phyloP scores from a whole-genome alignment of 2,329 filamentous ascomycete species.

The Exophiala sp. region DNA sequence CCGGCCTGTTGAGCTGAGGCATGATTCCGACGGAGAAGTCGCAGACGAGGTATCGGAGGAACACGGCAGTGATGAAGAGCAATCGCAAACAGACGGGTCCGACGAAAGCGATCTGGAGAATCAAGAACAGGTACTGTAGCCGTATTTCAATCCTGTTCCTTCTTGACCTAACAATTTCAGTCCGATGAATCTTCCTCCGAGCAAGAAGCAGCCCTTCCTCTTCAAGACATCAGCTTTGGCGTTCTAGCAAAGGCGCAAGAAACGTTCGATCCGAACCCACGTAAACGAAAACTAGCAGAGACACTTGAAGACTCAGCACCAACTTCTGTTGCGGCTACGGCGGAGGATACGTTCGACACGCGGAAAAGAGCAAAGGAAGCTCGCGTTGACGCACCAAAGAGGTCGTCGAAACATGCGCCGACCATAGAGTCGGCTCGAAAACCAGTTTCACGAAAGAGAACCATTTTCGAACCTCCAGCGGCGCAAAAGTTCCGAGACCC shows the following conservation, averaged over 20 bases:
- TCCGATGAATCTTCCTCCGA: conserved; percentile 37
- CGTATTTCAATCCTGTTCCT: neutral
- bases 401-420: conserved; percentile 83
- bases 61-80: conserved; percentile 2
- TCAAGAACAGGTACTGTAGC: conserved; percentile 1
- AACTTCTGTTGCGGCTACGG: conserved; percentile 25
- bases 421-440: conserved; percentile 76
- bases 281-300: conserved; percentile 28
- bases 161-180: conserved; percentile 3
- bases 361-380: conserved; percentile 40
- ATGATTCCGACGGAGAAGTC: conserved; percentile 34
- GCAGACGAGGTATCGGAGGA: conserved; percentile 25
- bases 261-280: conserved; percentile 51
- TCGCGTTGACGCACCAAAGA: conserved; percentile 34
- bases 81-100: conserved; percentile 4
- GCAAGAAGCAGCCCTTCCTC: conserved; percentile 37
- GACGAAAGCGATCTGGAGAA: conserved; percentile 3
- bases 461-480: conserved; percentile 58
- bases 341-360: conserved; percentile 31
- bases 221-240: conserved; percentile 74
- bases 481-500: conserved; percentile 72
- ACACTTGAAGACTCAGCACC: conserved; percentile 24
- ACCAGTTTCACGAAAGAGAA: conserved; percentile 76
- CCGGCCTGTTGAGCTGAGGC: conserved; percentile 18
- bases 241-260: conserved; percentile 85